These are phyloP conservation scores for Phytophthora fragariae DNA, from an alignment of 352 stramenopile species.

Conservation along the genomic window DNA sequence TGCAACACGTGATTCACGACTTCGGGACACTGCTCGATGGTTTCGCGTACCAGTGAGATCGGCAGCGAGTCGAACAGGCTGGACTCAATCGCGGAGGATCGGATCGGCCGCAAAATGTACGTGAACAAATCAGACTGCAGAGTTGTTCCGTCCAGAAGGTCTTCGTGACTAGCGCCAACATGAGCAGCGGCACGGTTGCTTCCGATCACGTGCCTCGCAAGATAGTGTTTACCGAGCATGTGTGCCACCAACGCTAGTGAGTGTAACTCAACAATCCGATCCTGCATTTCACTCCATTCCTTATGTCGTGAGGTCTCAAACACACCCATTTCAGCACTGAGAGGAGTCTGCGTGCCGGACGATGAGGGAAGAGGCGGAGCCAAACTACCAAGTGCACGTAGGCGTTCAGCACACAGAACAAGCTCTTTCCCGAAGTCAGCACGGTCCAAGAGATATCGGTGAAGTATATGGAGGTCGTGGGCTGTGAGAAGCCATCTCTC, in stretches of 20 bases:
- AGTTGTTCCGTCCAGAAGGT: constrained; percentile 55
- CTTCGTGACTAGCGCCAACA: constrained; percentile 18
- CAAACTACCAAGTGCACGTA: constrained; percentile 40
- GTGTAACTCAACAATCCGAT: constrained; percentile 60
- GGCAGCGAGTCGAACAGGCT: constrained; percentile 78
- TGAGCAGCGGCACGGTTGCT: neutral
- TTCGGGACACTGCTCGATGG: constrained; percentile 79
- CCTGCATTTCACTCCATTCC: constrained; percentile 68
- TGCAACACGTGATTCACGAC: constrained; percentile 81
- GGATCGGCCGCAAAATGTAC: constrained; percentile 79
- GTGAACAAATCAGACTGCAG: constrained; percentile 78
- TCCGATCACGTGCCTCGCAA: constrained; percentile 34
- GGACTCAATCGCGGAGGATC: constrained; percentile 82
- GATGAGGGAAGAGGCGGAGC: constrained; percentile 25
- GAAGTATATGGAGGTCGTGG: constrained; percentile 49
- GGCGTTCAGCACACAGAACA: constrained; percentile 34
- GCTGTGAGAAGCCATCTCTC: constrained; percentile 48
- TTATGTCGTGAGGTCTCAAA: constrained; percentile 56
- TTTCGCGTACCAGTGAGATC: constrained; percentile 79
- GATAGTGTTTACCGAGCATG: constrained; percentile 65
- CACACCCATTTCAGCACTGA: constrained; percentile 27
- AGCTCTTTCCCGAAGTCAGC: constrained; percentile 43
- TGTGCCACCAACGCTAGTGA: constrained; percentile 66
- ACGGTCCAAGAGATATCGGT: constrained; percentile 42
- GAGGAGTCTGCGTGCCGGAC: constrained; percentile 3